Base-by-base conservation (phyloP, 495 filamentous ascomycete genomes). In the Cercophora sp. region DNA sequence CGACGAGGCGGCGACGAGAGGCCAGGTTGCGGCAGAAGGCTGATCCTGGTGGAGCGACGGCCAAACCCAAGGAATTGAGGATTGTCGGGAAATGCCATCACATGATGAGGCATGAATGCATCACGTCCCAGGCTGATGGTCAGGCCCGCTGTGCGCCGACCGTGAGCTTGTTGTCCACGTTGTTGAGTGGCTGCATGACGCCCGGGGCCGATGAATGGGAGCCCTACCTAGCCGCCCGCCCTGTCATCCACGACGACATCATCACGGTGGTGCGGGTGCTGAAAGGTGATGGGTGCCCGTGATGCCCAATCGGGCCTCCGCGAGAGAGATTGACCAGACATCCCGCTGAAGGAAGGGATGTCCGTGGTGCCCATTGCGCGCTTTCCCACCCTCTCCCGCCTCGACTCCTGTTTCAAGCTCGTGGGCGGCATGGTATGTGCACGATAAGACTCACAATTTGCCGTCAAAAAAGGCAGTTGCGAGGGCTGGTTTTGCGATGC, bases 31-130 rank as follows among this genome's bases (percentile, higher is more conserved):
- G n/a, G n/a, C n/a, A n/a, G n/a, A n/a, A n/a, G n/a, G n/a, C n/a
- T n/a, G n/a, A n/a, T n/a, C 20, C n/a, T 8, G 15, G 19, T 22
- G 9, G 23, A 11, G 20, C 40, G 18, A 22, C 18, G 23, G 40
- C 5, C 25, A 24, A n/a, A 43, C 2, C 5, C 3, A 8, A n/a
- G n/a, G 10, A 2, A 25, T n/a, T 10, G 20, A 4, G 23, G 5
- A 1, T 24, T 18, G 19, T 43, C 16, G 23, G 26, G 4, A 22
- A 16, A 2, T 15, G 19, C 20, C 44, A 22, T 64, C 62, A 64
- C 59, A 59, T 64, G 62, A 64, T 58, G 59, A 46, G 31, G 48
- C 47, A 42, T 29, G 42, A 43, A 62, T 64, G 62, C 59, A 58
- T 51, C 42, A 50, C 23, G 46, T 49, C 18, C 48, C 44, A 54